Percentiles rank a stretch among this genome's conserved stretches.
These are phyloP conservation scores for Phellopilus nigrolimitatus DNA, from an alignment of 1,284 basidiomycete species.

Conservation along the genomic window DNA sequence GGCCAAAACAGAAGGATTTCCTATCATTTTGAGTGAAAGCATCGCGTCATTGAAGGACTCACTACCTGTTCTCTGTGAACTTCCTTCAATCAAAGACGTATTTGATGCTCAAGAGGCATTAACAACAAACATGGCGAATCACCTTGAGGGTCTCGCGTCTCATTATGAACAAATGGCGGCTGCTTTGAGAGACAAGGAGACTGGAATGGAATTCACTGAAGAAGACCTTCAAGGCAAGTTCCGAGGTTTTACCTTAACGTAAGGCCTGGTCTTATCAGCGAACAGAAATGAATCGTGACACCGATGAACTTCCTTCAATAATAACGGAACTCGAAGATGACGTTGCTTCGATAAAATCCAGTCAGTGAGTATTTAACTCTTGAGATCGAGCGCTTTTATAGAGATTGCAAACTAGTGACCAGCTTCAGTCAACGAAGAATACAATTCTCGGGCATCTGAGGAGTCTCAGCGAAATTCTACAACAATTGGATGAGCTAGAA, in stretches of 20 bases:
- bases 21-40: slow-evolving; percentile 52
- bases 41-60: slow-evolving; percentile 49
- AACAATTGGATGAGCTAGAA: slow-evolving; percentile 67
- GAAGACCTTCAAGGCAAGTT: slow-evolving; percentile 62
- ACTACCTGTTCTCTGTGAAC: slow-evolving; percentile 39
- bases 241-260: slow-evolving; percentile 9
- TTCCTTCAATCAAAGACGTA: slow-evolving; percentile 42
- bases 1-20: slow-evolving; percentile 57
- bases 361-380: slow-evolving; percentile 46
- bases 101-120: slow-evolving; percentile 52
- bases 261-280: neutral
- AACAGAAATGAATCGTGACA: slow-evolving; percentile 72
- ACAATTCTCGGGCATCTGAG: slow-evolving; percentile 42
- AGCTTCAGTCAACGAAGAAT: slow-evolving; percentile 42
- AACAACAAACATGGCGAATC: slow-evolving; percentile 63
- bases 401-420: slow-evolving; percentile 36
- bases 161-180: slow-evolving; percentile 73
- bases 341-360: slow-evolving; percentile 43
- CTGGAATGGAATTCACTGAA: slow-evolving; percentile 55
- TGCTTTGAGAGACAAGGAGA: slow-evolving; percentile 60
- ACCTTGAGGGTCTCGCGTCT: slow-evolving; percentile 60
- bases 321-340: slow-evolving; percentile 64
- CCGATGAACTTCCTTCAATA: slow-evolving; percentile 66
- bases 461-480: slow-evolving; percentile 44
- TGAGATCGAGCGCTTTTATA: slow-evolving; percentile 4